These are phyloP conservation scores for Exophiala sp. DNA, from an alignment of 2,329 filamentous ascomycete species.

Conservation along the genomic window DNA sequence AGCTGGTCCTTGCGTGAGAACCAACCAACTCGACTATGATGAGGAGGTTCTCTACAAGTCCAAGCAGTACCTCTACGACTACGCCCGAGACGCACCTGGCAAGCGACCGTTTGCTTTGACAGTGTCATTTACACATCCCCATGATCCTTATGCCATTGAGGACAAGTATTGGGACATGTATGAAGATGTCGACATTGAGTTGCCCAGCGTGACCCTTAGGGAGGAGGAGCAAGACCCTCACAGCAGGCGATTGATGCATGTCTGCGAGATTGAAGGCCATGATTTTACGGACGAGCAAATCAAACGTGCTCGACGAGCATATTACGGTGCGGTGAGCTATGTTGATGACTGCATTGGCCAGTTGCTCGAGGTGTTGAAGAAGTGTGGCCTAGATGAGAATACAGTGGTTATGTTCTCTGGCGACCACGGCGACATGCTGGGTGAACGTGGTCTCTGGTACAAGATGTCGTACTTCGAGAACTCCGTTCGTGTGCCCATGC, in stretches of 20 bases:
- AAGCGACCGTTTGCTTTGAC: conserved; percentile 82
- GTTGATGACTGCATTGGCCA: conserved; percentile 90
- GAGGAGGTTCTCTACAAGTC: conserved; percentile 94
- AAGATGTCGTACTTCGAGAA: conserved; percentile 98
- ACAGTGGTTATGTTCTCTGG: conserved; percentile 78
- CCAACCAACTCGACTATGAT: conserved; percentile 93
- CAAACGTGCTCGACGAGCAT: conserved; percentile 78
- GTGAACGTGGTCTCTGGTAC: conserved; percentile 87
- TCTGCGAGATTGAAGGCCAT: conserved; percentile 81
- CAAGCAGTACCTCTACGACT: conserved; percentile 84
- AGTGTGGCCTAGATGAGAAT: conserved; percentile 75
- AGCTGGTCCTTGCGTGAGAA: conserved; percentile 81
- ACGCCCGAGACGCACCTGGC: conserved; percentile 70
- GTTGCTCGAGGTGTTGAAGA: conserved; percentile 71
- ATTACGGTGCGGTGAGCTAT: conserved; percentile 90
- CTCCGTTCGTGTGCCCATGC: conserved; percentile 81
- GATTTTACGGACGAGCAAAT: conserved; percentile 82
- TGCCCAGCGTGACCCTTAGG: conserved; percentile 70
- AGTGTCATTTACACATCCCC: conserved; percentile 88
- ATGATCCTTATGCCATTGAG: conserved; percentile 93
- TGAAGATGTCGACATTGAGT: conserved; percentile 78
- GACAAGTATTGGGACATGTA: conserved; percentile 92
- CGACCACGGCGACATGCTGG: conserved; percentile 94
- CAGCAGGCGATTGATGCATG: conserved; percentile 79
- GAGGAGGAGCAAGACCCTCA: conserved; percentile 80